phyloP scores from a whole-genome alignment of 2,329 filamentous ascomycete genomes.

The Epichloe aotearoae region DNA sequence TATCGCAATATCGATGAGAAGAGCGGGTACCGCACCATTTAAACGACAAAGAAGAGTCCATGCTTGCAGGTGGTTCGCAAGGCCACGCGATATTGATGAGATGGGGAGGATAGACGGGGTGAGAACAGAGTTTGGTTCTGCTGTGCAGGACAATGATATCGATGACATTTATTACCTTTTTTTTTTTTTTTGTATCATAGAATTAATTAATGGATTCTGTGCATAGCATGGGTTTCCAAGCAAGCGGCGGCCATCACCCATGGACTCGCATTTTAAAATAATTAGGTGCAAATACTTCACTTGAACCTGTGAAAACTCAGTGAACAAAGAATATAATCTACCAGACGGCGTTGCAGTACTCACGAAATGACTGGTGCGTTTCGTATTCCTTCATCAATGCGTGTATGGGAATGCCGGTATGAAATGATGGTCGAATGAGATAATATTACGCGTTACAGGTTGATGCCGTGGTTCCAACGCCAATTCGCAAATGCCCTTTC shows the following conservation, averaged over 20 bases:
- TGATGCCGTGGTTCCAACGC: neutral
- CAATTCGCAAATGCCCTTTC: neutral
- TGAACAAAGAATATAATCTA: too few species aligned
- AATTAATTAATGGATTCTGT: neutral
- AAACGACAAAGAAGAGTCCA: slow-evolving; percentile 11
- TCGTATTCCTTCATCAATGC: neutral
- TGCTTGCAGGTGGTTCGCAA: neutral
- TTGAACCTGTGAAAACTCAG: neutral
- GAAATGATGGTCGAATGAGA: neutral
- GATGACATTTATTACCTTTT: neutral
- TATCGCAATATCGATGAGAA: slow-evolving; percentile 77
- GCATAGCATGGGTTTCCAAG: neutral
- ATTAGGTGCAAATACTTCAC: neutral
- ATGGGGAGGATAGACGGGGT: neutral
- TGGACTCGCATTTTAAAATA: neutral
- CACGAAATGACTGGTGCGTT: too few species aligned
- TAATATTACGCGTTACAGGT: neutral
- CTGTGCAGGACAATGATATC: neutral
- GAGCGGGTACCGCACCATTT: slow-evolving; percentile 39
- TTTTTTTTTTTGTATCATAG: neutral
- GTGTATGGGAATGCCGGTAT: neutral
- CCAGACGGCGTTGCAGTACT: too few species aligned
- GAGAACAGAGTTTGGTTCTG: neutral
- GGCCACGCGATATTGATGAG: neutral
- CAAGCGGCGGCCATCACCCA: neutral